These are phyloP conservation scores for Kockovaella imperatae DNA, from an alignment of 768 basidiomycete species.

Conservation along the genomic window DNA sequence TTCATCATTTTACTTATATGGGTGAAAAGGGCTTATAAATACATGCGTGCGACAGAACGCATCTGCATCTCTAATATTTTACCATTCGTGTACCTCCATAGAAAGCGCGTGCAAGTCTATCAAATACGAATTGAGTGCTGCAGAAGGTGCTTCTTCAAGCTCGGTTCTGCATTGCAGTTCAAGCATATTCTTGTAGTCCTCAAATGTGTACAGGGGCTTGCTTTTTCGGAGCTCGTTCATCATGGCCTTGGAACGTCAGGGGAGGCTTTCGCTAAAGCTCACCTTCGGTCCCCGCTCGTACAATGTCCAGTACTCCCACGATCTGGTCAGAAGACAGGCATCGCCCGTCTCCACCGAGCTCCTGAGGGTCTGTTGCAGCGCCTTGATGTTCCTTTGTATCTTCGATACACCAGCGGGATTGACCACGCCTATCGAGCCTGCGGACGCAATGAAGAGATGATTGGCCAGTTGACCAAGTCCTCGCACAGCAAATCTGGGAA, in stretches of 20 bases:
- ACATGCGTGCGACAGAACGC: too few species aligned
- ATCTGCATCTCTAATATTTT: slow-evolving; percentile 2
- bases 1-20: too few species aligned
- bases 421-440: slow-evolving; percentile 59
- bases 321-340: slow-evolving; percentile 64
- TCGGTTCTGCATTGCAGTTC: slow-evolving; percentile 81
- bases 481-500: slow-evolving; percentile 69
- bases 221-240: slow-evolving; percentile 60
- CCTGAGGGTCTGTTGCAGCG: slow-evolving; percentile 84
- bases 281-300: slow-evolving; percentile 71
- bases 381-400: slow-evolving; percentile 77
- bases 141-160: slow-evolving; percentile 36
- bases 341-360: slow-evolving; percentile 56
- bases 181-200: slow-evolving; percentile 87
- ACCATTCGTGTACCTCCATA: slow-evolving; percentile 39
- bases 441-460: slow-evolving; percentile 66
- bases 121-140: slow-evolving; percentile 62
- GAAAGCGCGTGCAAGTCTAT: slow-evolving; percentile 65
- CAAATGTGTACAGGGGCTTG: slow-evolving; percentile 64
- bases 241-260: slow-evolving; percentile 54
- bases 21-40: too few species aligned
- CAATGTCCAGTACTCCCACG: slow-evolving; percentile 71
- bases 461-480: slow-evolving; percentile 82
- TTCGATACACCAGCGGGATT: slow-evolving; percentile 76
- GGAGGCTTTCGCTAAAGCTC: slow-evolving; percentile 23